Evolutionary conservation across 129 eudicot species (phyloP).

Genomic region (Logfia minima): DNA sequence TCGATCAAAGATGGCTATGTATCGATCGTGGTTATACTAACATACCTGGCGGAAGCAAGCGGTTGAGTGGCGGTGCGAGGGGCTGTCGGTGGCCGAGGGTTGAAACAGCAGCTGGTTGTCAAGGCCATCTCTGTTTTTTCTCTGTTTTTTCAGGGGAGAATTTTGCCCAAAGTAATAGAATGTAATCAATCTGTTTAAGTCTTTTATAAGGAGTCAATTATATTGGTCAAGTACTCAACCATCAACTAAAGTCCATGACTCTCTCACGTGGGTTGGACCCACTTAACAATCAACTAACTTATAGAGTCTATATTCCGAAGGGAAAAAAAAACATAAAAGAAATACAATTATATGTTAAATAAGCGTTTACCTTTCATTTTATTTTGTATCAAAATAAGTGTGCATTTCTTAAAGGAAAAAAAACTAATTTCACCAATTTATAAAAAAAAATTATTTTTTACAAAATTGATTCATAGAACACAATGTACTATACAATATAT

Average conservation of each 20-base stretch:
- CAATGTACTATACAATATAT: too few relatives aligned
- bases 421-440: too few relatives aligned
- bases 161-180: conserved; percentile 27
- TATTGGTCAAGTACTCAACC: conserved; percentile 17
- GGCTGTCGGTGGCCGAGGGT: conserved; percentile 38
- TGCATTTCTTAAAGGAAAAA: too few relatives aligned
- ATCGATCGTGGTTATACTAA: conserved; percentile 23
- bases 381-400: too few relatives aligned
- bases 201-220: conserved; percentile 10
- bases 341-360: too few relatives aligned
- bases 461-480: too few relatives aligned
- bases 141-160: conserved; percentile 8
- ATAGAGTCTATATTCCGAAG: neutral
- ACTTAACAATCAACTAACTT: neutral
- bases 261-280: conserved; percentile 40
- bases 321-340: neutral
- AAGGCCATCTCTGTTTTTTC: conserved; percentile 40
- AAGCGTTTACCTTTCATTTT: too few relatives aligned
- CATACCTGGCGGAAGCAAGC: conserved; percentile 23
- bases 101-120: conserved; percentile 46
- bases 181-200: conserved; percentile 5
- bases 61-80: conserved; percentile 27
- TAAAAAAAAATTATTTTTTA: too few relatives aligned
- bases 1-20: neutral
- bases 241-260: conserved; percentile 7